Base-by-base conservation (phyloP, 2,329 filamentous ascomycete species). In the Sclerotinia borealis region DNA sequence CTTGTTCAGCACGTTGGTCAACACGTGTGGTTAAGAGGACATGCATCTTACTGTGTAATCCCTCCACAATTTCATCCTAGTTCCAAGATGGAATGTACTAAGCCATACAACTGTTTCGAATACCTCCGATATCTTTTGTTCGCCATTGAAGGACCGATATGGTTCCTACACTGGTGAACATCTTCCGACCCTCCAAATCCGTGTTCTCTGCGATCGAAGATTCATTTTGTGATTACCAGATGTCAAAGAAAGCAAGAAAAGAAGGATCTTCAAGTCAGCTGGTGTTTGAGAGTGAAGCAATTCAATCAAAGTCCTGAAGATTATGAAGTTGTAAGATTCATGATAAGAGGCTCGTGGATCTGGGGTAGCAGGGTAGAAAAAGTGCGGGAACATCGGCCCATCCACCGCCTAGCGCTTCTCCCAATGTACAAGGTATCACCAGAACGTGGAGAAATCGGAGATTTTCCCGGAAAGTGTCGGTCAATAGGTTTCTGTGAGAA, bases 131-230 rank as follows among this genome's bases (percentile, higher is more conserved):
- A 36, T 55, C 37, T 13, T 22, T 27, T 27, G 34, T 62, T 62
- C 59, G 43, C 59, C 50, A 62, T 55, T 41, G 43, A 62, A 62
- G 59, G 59, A 62, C 59, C 59, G 59, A 62, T 62, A 62, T 61
- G 47, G 19, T 61, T 62, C 56, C 50, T 55, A 19, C 31, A 56
- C 56, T 56, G 51, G 59, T 62, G 48, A 43, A 17, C 22, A 43
- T 48, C 25, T 37, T 39, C 39, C 50, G 39, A 62, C 22, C 22
- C 41, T 39, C 50, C 50, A 48, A 34, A 62, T n/a, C 37, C 25
- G 25, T 56, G 31, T 39, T 22, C 10, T 29, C 22, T 55, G 48
- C 27, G 50, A 47, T 61, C 29, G 22, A 56, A 39, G 37, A 25
- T 47, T 36, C 15, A 61, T 41, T 34, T 43, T 5, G 43, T 2